Conservation (phyloP, 768 basidiomycete species). For the Pleurotus cornucopiae region DNA sequence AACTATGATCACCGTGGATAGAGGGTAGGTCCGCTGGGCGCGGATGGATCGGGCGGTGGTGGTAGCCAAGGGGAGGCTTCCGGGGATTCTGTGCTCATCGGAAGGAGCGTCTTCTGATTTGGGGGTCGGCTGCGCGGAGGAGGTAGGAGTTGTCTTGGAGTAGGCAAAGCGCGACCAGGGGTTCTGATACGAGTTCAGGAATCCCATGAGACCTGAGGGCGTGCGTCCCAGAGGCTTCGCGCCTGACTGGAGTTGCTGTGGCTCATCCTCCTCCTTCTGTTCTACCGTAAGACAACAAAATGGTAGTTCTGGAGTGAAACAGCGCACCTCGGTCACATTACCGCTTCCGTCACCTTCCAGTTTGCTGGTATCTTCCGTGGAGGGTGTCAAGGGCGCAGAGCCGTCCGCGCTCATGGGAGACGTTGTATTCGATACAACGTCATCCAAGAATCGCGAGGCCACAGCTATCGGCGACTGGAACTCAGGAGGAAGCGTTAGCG, state of each 20-base stretch:
- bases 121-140: conserved; percentile 1
- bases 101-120: not conserved
- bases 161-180: conserved; percentile 48
- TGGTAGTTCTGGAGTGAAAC: not conserved
- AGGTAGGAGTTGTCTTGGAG: conserved; percentile 17
- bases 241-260: conserved; percentile 10
- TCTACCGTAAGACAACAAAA: conserved; percentile 1
- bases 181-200: conserved; percentile 58
- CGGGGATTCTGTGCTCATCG: conserved; percentile 26
- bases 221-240: conserved; percentile 11
- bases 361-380: conserved; percentile 13
- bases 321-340: conserved; percentile 14
- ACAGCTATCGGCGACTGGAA: conserved; percentile 48
- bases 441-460: conserved; percentile 55
- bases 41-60: conserved; percentile 10
- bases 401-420: conserved; percentile 10
- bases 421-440: conserved; percentile 15
- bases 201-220: conserved; percentile 44
- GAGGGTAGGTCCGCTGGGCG: conserved; percentile 27
- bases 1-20: conserved; percentile 65
- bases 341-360: conserved; percentile 21
- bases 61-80: conserved; percentile 23
- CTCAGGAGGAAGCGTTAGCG: conserved; percentile 2
- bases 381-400: conserved; percentile 16
- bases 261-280: conserved; percentile 14